phyloP scores from a whole-genome alignment of 225 moss, liverwort and hornwort species.

The Physcomitrium patens region DNA sequence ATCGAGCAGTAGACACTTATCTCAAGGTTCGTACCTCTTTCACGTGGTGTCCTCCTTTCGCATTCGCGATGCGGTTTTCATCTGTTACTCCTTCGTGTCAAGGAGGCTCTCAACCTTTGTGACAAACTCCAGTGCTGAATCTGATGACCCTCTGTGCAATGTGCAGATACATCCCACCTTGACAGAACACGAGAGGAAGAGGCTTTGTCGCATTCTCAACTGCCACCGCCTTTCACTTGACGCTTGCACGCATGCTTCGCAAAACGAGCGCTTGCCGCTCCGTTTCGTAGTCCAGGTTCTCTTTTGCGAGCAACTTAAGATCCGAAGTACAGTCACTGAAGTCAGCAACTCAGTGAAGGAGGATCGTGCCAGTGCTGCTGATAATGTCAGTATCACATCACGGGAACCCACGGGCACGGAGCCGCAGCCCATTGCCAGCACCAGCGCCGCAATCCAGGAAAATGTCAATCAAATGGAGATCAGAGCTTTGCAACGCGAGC shows the following conservation, averaged over 20 bases:
- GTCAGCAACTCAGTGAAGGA: conserved; percentile 43
- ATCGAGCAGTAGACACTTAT: conserved; percentile 86
- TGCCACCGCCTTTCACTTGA: conserved; percentile 80
- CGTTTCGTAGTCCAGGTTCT: conserved; percentile 81
- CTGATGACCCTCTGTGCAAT: not conserved
- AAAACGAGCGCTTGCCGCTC: conserved; percentile 87
- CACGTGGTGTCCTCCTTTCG: no score
- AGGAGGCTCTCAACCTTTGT: no score
- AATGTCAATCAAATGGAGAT: conserved; percentile 73
- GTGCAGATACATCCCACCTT: conserved; percentile 70
- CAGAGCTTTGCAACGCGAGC: conserved; percentile 65
- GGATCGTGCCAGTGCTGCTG: conserved; percentile 18
- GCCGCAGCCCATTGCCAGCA: not conserved
- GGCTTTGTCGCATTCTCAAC: conserved; percentile 72
- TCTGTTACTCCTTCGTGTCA: no score
- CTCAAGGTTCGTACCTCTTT: conserved; percentile 64
- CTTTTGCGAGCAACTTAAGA: conserved; percentile 76
- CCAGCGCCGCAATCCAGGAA: conserved; percentile 29
- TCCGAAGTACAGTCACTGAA: conserved; percentile 61
- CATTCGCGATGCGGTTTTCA: no score
- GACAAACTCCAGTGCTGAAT: not conserved
- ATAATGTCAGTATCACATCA: conserved; percentile 16
- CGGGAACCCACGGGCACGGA: conserved; percentile 30
- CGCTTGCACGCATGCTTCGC: conserved; percentile 82
- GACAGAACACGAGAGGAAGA: conserved; percentile 73